Conservation (phyloP, 176 grass and related monocot species). For the Carex kokanica region DNA sequence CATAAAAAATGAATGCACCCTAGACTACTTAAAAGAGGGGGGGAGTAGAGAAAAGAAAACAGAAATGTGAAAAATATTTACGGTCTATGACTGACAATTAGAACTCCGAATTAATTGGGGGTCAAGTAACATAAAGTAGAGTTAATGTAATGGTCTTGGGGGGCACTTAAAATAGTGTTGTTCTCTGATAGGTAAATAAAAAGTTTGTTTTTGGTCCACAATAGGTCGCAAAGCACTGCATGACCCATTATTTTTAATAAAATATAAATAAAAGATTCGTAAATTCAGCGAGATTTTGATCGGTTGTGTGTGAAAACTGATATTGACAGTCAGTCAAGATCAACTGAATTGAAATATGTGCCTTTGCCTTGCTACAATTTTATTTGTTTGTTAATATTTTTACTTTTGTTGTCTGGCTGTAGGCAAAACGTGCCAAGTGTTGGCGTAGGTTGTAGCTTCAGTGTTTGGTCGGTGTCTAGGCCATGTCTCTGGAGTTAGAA, state of each 20-base stretch:
- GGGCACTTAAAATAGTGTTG: neutral
- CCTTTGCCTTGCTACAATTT: neutral
- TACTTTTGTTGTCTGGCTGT: neutral
- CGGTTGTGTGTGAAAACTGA: neutral
- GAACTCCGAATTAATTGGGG: neutral
- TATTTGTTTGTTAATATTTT: neutral
- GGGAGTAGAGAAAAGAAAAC: neutral
- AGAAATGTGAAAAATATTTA: neutral
- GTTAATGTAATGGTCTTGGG: neutral
- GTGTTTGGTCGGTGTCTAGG: conserved; percentile 26
- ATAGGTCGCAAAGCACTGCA: neutral
- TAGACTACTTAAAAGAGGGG: no score
- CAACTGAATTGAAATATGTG: neutral
- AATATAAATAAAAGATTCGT: neutral
- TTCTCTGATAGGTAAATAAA: neutral
- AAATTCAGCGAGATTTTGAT: neutral
- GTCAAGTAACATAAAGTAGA: neutral
- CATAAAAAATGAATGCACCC: no score
- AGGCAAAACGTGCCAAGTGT: neutral
- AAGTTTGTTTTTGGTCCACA: neutral
- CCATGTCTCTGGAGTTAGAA: neutral
- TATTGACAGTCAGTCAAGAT: conserved; percentile 1
- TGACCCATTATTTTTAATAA: neutral
- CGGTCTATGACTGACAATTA: neutral
- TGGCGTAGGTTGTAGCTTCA: neutral